Conservation (phyloP, 306 rosid genomes). For the Nissolia schottii region DNA sequence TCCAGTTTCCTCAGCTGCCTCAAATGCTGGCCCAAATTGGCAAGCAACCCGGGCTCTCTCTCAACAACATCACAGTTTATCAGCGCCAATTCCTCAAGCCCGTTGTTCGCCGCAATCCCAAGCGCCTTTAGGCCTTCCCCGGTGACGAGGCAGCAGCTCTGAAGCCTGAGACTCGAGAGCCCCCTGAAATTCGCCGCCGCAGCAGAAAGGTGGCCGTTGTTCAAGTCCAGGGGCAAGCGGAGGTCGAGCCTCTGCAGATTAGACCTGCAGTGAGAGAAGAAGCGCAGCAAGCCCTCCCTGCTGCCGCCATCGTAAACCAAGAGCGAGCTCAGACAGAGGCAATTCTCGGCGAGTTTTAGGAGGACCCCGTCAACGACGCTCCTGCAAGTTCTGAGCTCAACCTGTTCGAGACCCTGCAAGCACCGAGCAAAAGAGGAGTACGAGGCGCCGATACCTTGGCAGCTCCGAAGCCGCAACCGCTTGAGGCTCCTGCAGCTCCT, state of each 20-base stretch:
- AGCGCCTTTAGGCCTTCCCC: slow-evolving; percentile 78
- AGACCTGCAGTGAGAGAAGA: slow-evolving; percentile 36
- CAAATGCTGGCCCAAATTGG: slow-evolving; percentile 73
- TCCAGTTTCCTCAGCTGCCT: slow-evolving; percentile 63
- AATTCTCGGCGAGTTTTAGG: slow-evolving; percentile 51
- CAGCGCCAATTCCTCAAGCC: slow-evolving; percentile 71
- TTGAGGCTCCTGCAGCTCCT: slow-evolving; percentile 57
- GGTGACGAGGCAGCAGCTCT: slow-evolving; percentile 73
- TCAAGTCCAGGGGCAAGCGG: slow-evolving; percentile 82
- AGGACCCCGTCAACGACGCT: slow-evolving; percentile 65
- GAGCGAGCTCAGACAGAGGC: slow-evolving; percentile 45
- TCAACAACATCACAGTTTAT: slow-evolving; percentile 85
- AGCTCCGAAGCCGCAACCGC: slow-evolving; percentile 48
- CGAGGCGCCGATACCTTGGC: slow-evolving; percentile 76
- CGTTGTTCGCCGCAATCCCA: slow-evolving; percentile 32
- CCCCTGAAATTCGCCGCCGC: slow-evolving; percentile 40
- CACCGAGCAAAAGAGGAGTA: slow-evolving; percentile 53
- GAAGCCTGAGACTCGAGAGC: slow-evolving; percentile 57
- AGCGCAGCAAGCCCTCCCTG: slow-evolving; percentile 55
- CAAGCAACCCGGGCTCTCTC: slow-evolving; percentile 74
- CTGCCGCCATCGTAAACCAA: slow-evolving; percentile 88
- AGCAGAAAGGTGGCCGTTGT: slow-evolving; percentile 58
- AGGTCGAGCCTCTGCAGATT: slow-evolving; percentile 55
- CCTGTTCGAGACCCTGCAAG: slow-evolving; percentile 43
- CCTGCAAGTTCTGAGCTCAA: slow-evolving; percentile 82